Evolutionary conservation across 106 monocot species (phyloP).

Genomic region (Allium sativum): DNA sequence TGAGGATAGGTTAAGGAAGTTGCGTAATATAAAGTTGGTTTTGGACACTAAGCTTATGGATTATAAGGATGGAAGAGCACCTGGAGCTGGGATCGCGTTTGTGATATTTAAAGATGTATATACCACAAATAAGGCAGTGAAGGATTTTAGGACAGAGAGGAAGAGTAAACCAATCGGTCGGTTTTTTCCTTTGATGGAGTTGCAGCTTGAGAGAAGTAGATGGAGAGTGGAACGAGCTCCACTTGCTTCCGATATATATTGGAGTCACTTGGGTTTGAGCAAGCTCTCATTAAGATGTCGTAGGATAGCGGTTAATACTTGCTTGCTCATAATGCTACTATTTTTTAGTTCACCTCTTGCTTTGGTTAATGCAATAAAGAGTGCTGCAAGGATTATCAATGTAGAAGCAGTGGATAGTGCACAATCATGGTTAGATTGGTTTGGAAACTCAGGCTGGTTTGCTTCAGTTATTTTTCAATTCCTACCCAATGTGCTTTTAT

Average conservation of each 20-base stretch:
- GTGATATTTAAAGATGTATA: constrained; percentile 89
- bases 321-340: constrained; percentile 78
- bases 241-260: constrained; percentile 90
- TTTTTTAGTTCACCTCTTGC: constrained; percentile 92
- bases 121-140: constrained; percentile 83
- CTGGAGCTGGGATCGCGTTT: constrained; percentile 83
- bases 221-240: constrained; percentile 95
- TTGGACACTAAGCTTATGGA: constrained; percentile 44
- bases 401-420: constrained; percentile 90
- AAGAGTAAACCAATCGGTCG: constrained; percentile 50
- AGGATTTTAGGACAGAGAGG: constrained; percentile 72
- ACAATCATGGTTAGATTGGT: constrained; percentile 73
- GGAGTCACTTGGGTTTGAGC: constrained; percentile 86
- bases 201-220: constrained; percentile 73
- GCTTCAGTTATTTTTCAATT: constrained; percentile 70
- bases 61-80: constrained; percentile 71
- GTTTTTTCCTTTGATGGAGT: constrained; percentile 92
- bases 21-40: constrained; percentile 39
- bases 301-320: constrained; percentile 68
- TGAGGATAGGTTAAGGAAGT: constrained; percentile 58
- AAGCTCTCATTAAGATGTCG: constrained; percentile 58
- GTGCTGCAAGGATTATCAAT: constrained; percentile 86
- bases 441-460: constrained; percentile 87
- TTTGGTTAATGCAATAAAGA: constrained; percentile 68
- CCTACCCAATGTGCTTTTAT: constrained; percentile 88